Conservation (phyloP, 2,329 filamentous ascomycete genomes). For the Bipolaris cookei region DNA sequence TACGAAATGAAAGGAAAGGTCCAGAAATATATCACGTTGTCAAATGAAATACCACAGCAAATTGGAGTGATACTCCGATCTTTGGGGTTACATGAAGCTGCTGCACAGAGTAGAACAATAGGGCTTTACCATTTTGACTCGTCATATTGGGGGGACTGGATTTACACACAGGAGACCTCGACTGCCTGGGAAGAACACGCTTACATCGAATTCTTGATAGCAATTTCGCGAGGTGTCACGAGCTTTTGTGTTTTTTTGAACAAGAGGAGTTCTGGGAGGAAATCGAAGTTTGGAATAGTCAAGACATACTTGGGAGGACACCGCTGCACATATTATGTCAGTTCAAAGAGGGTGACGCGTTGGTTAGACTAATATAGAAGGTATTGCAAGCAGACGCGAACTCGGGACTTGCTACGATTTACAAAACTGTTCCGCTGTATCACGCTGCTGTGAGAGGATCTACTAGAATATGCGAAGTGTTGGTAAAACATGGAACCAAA, state of each 20-base stretch:
- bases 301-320: slow-evolving; percentile 13
- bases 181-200: not conserved
- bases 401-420: not conserved
- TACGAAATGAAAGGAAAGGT: too few relatives aligned
- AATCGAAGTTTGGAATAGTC: not conserved
- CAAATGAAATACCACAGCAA: not conserved
- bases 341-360: not conserved
- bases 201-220: not conserved
- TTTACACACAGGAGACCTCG: not conserved
- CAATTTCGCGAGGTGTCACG: too few relatives aligned
- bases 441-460: slow-evolving; percentile 16
- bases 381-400: slow-evolving; percentile 6
- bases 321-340: slow-evolving; percentile 16
- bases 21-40: not conserved
- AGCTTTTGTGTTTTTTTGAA: too few relatives aligned
- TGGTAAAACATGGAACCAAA: not conserved
- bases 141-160: too few relatives aligned
- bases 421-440: slow-evolving; percentile 17
- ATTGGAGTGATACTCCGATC: not conserved
- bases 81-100: not conserved
- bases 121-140: not conserved
- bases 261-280: not conserved
- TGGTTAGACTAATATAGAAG: not conserved
- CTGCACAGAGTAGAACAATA: fast-evolving
- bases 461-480: not conserved